Conservation (phyloP, 2,329 filamentous ascomycete species). For the Teratosphaeria zuluensis region DNA sequence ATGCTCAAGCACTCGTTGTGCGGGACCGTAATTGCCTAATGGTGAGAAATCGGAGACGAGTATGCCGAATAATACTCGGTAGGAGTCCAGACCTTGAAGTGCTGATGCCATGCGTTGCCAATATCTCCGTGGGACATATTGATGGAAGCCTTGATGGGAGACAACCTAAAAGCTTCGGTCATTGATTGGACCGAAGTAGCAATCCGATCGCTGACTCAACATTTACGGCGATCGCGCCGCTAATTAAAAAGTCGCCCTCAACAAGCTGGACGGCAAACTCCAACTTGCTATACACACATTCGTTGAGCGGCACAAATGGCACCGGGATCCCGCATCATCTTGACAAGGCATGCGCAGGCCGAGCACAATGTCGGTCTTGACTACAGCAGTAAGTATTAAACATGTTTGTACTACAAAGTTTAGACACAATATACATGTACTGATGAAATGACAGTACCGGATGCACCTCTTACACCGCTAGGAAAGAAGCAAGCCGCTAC, state of each 20-base stretch:
- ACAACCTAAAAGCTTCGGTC: too few relatives aligned
- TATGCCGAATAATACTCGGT: too few relatives aligned
- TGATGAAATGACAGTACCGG: slow-evolving; percentile 15
- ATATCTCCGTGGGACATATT: background rate
- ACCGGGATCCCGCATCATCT: slow-evolving; percentile 23
- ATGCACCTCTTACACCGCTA: slow-evolving; percentile 23
- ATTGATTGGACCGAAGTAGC: background rate
- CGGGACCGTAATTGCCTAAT: too few relatives aligned
- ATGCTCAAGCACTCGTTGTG: too few relatives aligned
- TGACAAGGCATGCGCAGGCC: slow-evolving; percentile 25
- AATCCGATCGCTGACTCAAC: background rate
- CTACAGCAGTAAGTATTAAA: slow-evolving; percentile 18
- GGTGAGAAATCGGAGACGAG: too few relatives aligned
- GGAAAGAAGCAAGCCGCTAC: slow-evolving; percentile 25
- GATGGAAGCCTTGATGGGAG: background rate
- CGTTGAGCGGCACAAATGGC: slow-evolving; percentile 14
- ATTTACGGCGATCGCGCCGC: background rate
- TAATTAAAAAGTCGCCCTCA: background rate
- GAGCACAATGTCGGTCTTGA: slow-evolving; percentile 26
- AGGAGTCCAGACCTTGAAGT: too few relatives aligned
- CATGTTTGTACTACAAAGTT: background rate
- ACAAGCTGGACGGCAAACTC: background rate
- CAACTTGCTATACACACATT: too few relatives aligned
- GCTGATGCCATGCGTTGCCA: too few relatives aligned
- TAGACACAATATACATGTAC: background rate